Evolutionary conservation across 2,329 filamentous ascomycete species (phyloP).

Genomic region (Fusarium duplospermum): DNA sequence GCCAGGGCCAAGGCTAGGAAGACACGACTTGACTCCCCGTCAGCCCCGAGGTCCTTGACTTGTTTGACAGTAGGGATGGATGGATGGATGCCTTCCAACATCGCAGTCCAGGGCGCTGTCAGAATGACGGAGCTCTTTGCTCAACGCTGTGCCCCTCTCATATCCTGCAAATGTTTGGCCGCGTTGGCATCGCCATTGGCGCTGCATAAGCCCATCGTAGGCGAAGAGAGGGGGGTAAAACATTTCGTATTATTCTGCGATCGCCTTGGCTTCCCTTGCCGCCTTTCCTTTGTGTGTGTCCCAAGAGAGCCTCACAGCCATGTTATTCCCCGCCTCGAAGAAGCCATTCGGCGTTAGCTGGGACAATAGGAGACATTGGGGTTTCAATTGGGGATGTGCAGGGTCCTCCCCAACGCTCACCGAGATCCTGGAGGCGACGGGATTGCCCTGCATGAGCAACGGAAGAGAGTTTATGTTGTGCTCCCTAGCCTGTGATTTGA

Average conservation of each 20-base stretch:
- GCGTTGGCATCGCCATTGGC: neutral
- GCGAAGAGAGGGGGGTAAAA: constrained; percentile 5
- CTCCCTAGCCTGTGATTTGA: constrained; percentile 2
- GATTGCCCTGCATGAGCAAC: constrained; percentile 35
- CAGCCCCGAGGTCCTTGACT: constrained; percentile 6
- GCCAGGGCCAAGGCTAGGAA: constrained; percentile 16
- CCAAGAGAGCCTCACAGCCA: constrained; percentile 5
- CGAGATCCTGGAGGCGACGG: constrained; percentile 14
- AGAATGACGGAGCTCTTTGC: constrained; percentile 36
- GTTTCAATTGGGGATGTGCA: constrained; percentile 27
- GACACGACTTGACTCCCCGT: neutral
- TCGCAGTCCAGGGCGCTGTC: constrained; percentile 17
- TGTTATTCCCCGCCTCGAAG: neutral
- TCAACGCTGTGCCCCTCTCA: constrained; percentile 21
- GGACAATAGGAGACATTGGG: constrained; percentile 10
- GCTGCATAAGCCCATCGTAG: constrained; percentile 6
- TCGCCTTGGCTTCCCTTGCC: neutral
- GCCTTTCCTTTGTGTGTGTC: neutral
- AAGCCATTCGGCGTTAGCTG: constrained; percentile 5
- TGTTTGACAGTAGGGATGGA: constrained; percentile 1
- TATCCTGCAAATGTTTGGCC: neutral
- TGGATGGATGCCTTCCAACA: neutral
- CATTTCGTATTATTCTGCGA: neutral
- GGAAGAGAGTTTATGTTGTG: constrained; percentile 18
- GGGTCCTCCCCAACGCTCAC: constrained; percentile 23